Base-by-base conservation (phyloP, 2,329 filamentous ascomycete species). In the Hypoxylon sp. region DNA sequence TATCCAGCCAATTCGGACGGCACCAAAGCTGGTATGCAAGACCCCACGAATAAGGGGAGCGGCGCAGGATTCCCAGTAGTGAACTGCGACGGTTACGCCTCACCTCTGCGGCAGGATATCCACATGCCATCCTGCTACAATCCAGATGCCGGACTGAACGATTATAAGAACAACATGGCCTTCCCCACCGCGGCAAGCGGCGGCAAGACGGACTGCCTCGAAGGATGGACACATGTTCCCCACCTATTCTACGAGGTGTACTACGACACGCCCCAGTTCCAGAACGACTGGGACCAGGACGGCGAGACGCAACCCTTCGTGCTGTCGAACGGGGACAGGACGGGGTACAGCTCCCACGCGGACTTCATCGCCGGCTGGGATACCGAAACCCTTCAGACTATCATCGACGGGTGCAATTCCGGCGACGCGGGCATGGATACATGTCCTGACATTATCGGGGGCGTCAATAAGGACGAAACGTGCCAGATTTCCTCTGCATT, bases 281-380 rank as follows among this genome's bases (percentile, higher is more conserved):
- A 69, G 48, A 74, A 76, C 63, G 80, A 81, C 66, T 85, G 83
- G 82, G 75, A 77, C 20, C 73, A 75, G 31, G 75, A 80, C 62
- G 76, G 79, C 56, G 81, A 81, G 63, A 69, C 69, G 18, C 82
- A 84, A 74, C 86, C 86, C 4, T 90, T 90, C 67, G 84, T 90
- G 55, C 82, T 89, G 40, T 77, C 87, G 60, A 86, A 85, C 68
- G 88, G 88, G 37, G 88, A 92, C 54, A 76, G 79, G n/a, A 89
- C 88, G 5, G 89, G 88, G 56, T 90, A 83, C 75, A 85, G 85
- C 66, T 81, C 81, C 60, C 88, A 91, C 72, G 87, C 81, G 38
- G 88, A 92, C 73, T 91, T 92, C 75, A 72, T 88, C 63, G 84
- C 89, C 62, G 88, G 83, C 17, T 92, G 89, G 89, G 84, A 91